Conservation (phyloP, 768 basidiomycete species). For the Lentinula sp. region DNA sequence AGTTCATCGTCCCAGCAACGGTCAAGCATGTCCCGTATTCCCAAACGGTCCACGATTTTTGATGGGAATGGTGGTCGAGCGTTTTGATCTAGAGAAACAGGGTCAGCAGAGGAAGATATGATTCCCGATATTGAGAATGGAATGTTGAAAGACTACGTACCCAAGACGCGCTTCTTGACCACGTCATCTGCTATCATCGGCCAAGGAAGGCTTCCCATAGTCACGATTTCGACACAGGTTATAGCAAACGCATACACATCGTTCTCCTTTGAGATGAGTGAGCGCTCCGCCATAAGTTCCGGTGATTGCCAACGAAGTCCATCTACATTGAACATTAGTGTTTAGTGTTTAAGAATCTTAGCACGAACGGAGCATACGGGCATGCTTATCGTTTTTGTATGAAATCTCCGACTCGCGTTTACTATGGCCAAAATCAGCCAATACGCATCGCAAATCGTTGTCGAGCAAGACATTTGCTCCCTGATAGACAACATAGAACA, state of each 20-base stretch:
- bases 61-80: background rate
- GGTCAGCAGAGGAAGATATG: too few relatives aligned
- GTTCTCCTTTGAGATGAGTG: constrained; percentile 21
- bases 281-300: constrained; percentile 25
- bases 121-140: background rate
- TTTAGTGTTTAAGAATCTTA: background rate
- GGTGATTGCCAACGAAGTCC: constrained; percentile 42
- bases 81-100: background rate
- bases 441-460: constrained; percentile 36
- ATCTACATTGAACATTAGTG: constrained; percentile 12
- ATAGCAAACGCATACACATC: constrained; percentile 45
- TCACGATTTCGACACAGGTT: constrained; percentile 32
- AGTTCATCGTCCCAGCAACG: background rate
- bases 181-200: constrained; percentile 18
- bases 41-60: background rate
- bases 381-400: constrained; percentile 25
- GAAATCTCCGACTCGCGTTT: constrained; percentile 42
- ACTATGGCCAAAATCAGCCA: constrained; percentile 52
- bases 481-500: constrained; percentile 14
- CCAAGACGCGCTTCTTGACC: constrained; percentile 22
- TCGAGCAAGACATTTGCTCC: constrained; percentile 47
- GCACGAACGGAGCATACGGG: constrained; percentile 13
- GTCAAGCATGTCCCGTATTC: background rate
- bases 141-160: constrained; percentile 6
- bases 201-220: constrained; percentile 33